phyloP scores from a whole-genome alignment of 2,329 filamentous ascomycete species.

The Colletotrichum tamarilloi region DNA sequence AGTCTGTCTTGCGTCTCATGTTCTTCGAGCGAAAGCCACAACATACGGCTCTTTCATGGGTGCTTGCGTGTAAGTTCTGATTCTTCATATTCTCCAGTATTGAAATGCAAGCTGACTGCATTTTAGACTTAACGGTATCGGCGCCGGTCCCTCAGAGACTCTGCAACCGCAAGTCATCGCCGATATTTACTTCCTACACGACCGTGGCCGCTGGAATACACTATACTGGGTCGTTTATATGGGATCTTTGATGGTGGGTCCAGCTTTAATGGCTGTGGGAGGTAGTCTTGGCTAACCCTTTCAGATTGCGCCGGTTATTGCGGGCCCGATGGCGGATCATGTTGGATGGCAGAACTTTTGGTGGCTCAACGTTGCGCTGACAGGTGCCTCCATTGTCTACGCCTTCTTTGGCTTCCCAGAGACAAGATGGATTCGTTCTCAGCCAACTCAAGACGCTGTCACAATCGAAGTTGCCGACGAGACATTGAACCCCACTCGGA shows the following conservation, averaged over 20 bases:
- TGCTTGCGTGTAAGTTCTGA: neutral
- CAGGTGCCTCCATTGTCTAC: constrained; percentile 60
- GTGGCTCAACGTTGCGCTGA: constrained; percentile 71
- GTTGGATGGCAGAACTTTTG: constrained; percentile 72
- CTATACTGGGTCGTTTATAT: neutral
- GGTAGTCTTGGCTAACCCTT: neutral
- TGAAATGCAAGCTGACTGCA: neutral
- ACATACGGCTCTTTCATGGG: neutral
- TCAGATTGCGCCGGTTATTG: constrained; percentile 63
- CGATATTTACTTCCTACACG: neutral
- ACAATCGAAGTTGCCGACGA: neutral
- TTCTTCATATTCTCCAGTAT: neutral
- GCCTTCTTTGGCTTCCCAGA: constrained; percentile 55
- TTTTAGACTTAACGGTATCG: neutral
- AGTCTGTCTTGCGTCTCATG: neutral
- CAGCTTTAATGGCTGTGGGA: neutral
- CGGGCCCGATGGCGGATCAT: constrained; percentile 69
- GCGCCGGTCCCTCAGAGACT: neutral
- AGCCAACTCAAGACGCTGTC: neutral
- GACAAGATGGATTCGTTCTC: neutral
- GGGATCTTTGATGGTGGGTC: neutral
- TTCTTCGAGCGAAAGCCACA: neutral
- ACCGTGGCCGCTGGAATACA: neutral
- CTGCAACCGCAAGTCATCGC: neutral
- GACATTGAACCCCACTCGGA: neutral